These are phyloP conservation scores for Geotrichum histeridarum DNA, from an alignment of 1,139 yeast species.

Conservation along the genomic window DNA sequence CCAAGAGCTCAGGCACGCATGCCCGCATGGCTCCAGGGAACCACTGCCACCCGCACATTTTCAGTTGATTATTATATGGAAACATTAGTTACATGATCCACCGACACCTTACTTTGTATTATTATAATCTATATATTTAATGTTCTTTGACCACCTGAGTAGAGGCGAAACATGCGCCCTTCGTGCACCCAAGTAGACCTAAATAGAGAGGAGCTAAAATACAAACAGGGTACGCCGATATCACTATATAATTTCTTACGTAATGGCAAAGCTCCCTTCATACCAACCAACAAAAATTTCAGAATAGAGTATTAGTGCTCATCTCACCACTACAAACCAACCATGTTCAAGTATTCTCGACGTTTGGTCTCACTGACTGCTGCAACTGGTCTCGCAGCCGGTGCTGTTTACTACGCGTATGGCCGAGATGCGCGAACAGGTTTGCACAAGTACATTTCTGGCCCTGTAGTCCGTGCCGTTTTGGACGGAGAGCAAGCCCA, in stretches of 20 bases:
- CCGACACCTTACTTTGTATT: too few species aligned
- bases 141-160: too few species aligned
- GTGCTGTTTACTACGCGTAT: slow-evolving; percentile 44
- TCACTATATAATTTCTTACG: not conserved
- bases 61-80: too few species aligned
- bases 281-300: not conserved
- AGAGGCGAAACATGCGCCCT: too few species aligned
- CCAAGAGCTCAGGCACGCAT: too few species aligned
- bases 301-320: not conserved
- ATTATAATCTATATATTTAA: too few species aligned
- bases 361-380: slow-evolving; percentile 25
- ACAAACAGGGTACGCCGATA: not conserved
- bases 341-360: slow-evolving; percentile 17
- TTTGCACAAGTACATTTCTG: slow-evolving; percentile 68
- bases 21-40: too few species aligned
- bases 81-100: too few species aligned
- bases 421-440: slow-evolving; percentile 74
- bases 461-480: slow-evolving; percentile 67
- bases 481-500: slow-evolving; percentile 87
- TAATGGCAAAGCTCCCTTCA: not conserved
- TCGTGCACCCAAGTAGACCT: too few species aligned
- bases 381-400: slow-evolving; percentile 36
- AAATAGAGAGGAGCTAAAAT: too few species aligned
- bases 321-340: not conserved
- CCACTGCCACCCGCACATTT: too few species aligned